A percentile compares a stretch with the other conserved stretches of the same genome.
These are phyloP conservation scores for Wickerhamiella australiensis DNA, from an alignment of 805 yeast genomes.

Conservation along the genomic window DNA sequence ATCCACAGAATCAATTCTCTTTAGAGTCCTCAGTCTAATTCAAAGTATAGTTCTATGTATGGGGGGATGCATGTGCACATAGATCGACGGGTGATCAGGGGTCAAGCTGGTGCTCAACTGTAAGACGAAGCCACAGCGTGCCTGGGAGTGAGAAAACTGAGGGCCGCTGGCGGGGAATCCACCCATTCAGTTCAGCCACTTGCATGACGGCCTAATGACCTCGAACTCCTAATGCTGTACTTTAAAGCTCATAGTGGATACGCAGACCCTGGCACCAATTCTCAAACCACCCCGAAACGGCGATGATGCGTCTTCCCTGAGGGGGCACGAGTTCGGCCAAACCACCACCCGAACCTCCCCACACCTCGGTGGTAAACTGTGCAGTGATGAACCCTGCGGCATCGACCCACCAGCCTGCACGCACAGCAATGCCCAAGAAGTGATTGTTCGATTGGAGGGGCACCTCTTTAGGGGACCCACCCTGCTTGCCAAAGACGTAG, in stretches of 20 bases:
- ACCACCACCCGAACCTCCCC: constrained; percentile 64
- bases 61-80: neutral
- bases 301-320: constrained; percentile 45
- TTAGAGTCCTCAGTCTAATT: no score
- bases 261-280: constrained; percentile 70
- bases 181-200: no score
- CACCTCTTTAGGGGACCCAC: constrained; percentile 37
- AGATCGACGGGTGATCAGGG: neutral
- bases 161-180: no score
- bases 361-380: constrained; percentile 34
- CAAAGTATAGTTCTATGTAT: no score
- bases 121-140: no score
- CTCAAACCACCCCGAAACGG: constrained; percentile 58
- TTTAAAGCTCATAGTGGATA: constrained; percentile 37
- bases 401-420: constrained; percentile 85
- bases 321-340: constrained; percentile 53
- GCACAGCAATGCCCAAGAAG: constrained; percentile 46
- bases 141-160: no score
- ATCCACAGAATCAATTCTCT: no score
- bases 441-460: constrained; percentile 45
- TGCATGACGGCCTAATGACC: no score
- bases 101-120: no score
- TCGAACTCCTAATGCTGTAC: no score
- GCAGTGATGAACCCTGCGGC: constrained; percentile 60
- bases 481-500: constrained; percentile 29